Evolutionary conservation across 2,329 filamentous ascomycete genomes (phyloP).

Genomic region (Diplodia seriata): DNA sequence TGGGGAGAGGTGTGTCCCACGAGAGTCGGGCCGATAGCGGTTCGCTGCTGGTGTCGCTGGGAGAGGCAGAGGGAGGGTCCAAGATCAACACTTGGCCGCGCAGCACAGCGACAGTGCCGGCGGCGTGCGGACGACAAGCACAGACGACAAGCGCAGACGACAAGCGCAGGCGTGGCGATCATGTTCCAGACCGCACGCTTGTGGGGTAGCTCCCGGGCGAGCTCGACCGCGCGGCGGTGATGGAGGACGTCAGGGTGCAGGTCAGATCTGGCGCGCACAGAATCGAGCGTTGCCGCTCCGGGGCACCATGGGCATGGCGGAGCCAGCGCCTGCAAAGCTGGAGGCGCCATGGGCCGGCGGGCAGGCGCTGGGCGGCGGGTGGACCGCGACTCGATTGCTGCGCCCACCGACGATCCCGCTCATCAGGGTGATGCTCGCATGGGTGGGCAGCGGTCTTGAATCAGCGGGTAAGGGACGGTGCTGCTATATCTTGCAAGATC

Average conservation of each 20-base stretch:
- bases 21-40: conserved; percentile 27
- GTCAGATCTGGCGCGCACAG: conserved; percentile 23
- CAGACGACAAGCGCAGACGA: background rate
- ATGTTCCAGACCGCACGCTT: conserved; percentile 26
- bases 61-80: conserved; percentile 20
- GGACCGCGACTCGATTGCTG: conserved; percentile 29
- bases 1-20: conserved; percentile 2
- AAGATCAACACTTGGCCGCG: conserved; percentile 21
- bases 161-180: conserved; percentile 19
- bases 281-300: background rate
- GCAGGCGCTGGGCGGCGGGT: conserved; percentile 11
- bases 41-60: background rate
- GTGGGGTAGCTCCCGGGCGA: conserved; percentile 28
- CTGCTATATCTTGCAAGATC: conserved; percentile 21
- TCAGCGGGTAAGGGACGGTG: conserved; percentile 10
- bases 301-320: conserved; percentile 1
- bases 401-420: conserved; percentile 30
- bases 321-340: conserved; percentile 12
- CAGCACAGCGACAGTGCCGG: conserved; percentile 1
- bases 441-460: conserved; percentile 18
- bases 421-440: conserved; percentile 30
- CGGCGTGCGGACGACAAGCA: conserved; percentile 14
- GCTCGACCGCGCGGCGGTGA: background rate
- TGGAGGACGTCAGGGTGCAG: conserved; percentile 26
- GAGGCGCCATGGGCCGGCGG: background rate